Evolutionary conservation across 2,329 filamentous ascomycete genomes (phyloP).

Genomic region (Talaromyces sp.): DNA sequence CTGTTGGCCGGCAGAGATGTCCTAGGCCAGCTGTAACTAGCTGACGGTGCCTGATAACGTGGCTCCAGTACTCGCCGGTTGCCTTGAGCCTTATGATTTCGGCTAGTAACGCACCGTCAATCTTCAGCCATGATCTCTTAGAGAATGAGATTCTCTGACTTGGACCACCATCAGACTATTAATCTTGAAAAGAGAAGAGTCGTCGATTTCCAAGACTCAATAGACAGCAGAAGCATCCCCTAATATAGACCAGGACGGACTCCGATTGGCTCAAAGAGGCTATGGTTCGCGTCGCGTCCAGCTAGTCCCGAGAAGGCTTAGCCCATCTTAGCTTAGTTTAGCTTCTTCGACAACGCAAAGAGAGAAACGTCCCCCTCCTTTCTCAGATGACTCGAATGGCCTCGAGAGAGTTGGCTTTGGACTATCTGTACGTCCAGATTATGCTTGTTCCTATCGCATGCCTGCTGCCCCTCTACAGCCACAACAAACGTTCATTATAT

Average conservation of each 20-base stretch:
- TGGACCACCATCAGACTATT: background rate
- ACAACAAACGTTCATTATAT: background rate
- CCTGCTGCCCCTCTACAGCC: background rate
- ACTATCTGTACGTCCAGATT: background rate
- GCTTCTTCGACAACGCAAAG: background rate
- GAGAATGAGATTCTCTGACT: background rate
- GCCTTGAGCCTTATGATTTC: background rate
- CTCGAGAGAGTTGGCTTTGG: background rate
- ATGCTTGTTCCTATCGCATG: no score
- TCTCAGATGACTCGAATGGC: background rate
- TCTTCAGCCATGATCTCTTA: background rate
- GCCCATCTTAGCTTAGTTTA: background rate
- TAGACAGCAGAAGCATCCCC: background rate
- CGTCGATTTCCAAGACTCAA: no score
- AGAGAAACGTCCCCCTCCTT: background rate
- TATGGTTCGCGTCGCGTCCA: constrained; percentile 12
- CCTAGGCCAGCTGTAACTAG: background rate
- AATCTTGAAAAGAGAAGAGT: no score
- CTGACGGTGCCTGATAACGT: background rate
- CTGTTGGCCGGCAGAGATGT: background rate
- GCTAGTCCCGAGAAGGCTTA: constrained; percentile 3
- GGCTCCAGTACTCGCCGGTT: background rate
- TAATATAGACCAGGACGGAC: background rate
- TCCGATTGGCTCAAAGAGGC: background rate
- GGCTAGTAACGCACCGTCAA: background rate